phyloP scores from a whole-genome alignment of 805 yeast species.

The Lipomyces yamadae region DNA sequence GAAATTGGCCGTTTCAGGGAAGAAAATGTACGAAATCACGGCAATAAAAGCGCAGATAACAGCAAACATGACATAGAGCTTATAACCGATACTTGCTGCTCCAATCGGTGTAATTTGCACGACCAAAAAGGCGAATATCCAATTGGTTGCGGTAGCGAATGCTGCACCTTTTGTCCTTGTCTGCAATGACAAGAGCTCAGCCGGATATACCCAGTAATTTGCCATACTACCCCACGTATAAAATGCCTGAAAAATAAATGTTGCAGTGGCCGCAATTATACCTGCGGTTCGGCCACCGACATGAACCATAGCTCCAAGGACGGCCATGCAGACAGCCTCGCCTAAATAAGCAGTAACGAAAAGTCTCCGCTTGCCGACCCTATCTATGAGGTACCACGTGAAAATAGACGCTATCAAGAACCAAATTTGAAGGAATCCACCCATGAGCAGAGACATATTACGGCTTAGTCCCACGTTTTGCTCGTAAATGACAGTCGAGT shows the following conservation, averaged over 20 bases:
- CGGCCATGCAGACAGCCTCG: too few relatives aligned
- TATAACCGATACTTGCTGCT: conserved; percentile 55
- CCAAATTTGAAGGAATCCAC: too few relatives aligned
- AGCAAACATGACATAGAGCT: conserved; percentile 73
- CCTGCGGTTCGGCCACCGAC: too few relatives aligned
- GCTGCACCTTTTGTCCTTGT: conserved; percentile 66
- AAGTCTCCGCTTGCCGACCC: too few relatives aligned
- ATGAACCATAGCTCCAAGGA: too few relatives aligned
- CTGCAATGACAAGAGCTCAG: conserved; percentile 64
- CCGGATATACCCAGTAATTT: conserved; percentile 67
- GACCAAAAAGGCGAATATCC: conserved; percentile 66
- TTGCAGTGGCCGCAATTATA: background rate
- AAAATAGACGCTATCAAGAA: too few relatives aligned
- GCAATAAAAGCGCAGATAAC: conserved; percentile 44
- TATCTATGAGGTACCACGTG: too few relatives aligned
- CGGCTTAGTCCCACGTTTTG: too few relatives aligned
- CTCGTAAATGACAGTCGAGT: too few relatives aligned
- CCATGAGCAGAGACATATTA: too few relatives aligned
- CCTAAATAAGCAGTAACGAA: too few relatives aligned
- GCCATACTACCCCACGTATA: conserved; percentile 59
- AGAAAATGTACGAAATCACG: conserved; percentile 68
- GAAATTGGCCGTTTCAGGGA: conserved; percentile 90
- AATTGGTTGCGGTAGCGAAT: conserved; percentile 65
- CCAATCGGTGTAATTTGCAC: conserved; percentile 70
- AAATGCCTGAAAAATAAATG: conserved; percentile 48